A percentile compares a stretch with the other conserved stretches of the same genome.
Conservation (phyloP, 2,329 filamentous ascomycete genomes). For the Trichoderma afroharzianum region DNA sequence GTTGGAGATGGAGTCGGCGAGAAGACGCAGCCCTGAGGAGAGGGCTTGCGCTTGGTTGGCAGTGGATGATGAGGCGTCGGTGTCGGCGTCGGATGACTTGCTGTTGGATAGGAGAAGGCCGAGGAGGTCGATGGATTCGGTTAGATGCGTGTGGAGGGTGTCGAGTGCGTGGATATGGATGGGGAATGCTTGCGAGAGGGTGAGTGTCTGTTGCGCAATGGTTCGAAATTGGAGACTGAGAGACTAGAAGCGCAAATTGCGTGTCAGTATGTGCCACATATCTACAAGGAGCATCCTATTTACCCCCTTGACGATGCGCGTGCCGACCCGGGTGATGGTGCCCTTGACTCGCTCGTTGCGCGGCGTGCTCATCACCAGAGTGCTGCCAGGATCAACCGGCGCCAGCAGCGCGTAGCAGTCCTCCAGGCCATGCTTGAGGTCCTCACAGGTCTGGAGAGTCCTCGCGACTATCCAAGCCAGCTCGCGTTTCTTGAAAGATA, state of each 20-base stretch:
- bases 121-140: slow-evolving; percentile 78
- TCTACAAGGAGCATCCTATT: slow-evolving; percentile 30
- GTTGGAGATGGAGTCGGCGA: slow-evolving; percentile 52
- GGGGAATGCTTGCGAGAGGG: slow-evolving; percentile 45
- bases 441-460: slow-evolving; percentile 45
- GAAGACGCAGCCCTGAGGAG: slow-evolving; percentile 52
- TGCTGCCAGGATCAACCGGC: slow-evolving; percentile 79
- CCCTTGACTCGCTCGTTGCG: slow-evolving; percentile 90
- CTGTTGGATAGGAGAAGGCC: slow-evolving; percentile 59
- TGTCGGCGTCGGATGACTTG: not conserved
- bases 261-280: not conserved
- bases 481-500: slow-evolving; percentile 44
- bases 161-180: slow-evolving; percentile 67
- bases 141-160: slow-evolving; percentile 71
- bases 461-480: slow-evolving; percentile 53
- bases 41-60: slow-evolving; percentile 54
- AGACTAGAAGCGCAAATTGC: slow-evolving; percentile 46
- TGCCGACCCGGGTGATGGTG: slow-evolving; percentile 83
- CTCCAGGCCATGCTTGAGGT: slow-evolving; percentile 65
- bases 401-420: slow-evolving; percentile 86
- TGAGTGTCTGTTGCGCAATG: slow-evolving; percentile 50
- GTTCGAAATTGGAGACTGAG: slow-evolving; percentile 74
- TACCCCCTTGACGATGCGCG: slow-evolving; percentile 87
- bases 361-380: slow-evolving; percentile 81
- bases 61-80: slow-evolving; percentile 49